Evolutionary conservation across 345 rosid species (phyloP), one percentile per base, ranked within the genome.

Genomic region (Salix koriyanagi): DNA sequence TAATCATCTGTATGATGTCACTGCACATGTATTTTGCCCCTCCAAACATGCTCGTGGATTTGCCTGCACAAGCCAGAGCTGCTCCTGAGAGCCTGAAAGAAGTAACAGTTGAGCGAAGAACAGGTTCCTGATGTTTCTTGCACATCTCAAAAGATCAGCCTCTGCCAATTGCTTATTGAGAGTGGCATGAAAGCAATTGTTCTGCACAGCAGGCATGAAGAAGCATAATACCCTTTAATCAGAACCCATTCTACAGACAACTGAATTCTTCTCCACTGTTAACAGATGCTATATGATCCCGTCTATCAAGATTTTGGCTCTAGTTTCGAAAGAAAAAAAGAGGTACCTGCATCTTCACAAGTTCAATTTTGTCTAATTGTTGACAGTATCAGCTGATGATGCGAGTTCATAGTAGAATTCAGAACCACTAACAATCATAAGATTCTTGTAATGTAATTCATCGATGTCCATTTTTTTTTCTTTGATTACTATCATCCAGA

Each of bases 1-100:
- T 92, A 42, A 82, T 92, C 66, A 86, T 93, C 67, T 96, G 99
- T 83, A 93, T 93, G 88, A 96, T 96, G 99, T 96, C 95, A 1
- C 86, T 94, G 21, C 98, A 94, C 77, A 91, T 93, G 97, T 96
- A 94, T 77, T 93, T 96, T 83, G 92, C 97, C 25, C 93, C 97
- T 65, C 90, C 93, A 54, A 85, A 39, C 71, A 85, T 80, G 87
- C 97, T 92, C 30, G 75, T 93, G 60, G 97, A 89, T 78, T 75
- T 86, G 78, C 92, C 97, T 7, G 16, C 84, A 52, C 56, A 86
- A 14, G 74, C 67, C 10, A 90, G 88, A 86, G 67, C 86, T 2
- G 80, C 80, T 79, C 82, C 94, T 2, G 96, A 88, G 80, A 86
- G 77, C 76, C 88, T 91, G n/a, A 77, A 84, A 79, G 89, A 89